phyloP scores from a whole-genome alignment of 495 filamentous ascomycete species.

The Pseudoneurospora amorphoporcata region DNA sequence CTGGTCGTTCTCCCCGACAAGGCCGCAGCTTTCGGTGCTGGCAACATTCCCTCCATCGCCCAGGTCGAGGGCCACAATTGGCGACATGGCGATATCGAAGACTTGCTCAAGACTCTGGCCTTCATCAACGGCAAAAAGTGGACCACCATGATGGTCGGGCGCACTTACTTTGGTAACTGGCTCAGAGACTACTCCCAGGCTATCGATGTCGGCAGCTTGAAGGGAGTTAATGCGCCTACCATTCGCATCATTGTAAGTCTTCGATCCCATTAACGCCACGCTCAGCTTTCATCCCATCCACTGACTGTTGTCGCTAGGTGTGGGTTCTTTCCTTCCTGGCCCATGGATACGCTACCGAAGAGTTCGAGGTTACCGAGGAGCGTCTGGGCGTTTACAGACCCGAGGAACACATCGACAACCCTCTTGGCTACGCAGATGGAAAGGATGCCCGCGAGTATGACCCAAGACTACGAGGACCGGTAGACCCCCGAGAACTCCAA shows the following conservation, averaged over 20 bases:
- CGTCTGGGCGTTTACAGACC: conserved; percentile 86
- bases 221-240: conserved; percentile 77
- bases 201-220: conserved; percentile 84
- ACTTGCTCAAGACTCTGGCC: conserved; percentile 80
- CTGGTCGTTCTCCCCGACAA: conserved; percentile 55
- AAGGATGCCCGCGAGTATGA: conserved; percentile 78
- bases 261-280: conserved; percentile 11
- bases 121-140: conserved; percentile 90
- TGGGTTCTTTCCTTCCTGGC: conserved; percentile 89
- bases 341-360: conserved; percentile 92
- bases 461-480: conserved; percentile 66
- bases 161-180: conserved; percentile 89
- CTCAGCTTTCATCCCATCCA: background rate
- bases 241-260: conserved; percentile 62
- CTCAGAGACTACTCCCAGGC: conserved; percentile 75
- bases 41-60: conserved; percentile 90
- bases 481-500: conserved; percentile 64
- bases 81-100: conserved; percentile 92
- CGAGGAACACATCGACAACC: conserved; percentile 92
- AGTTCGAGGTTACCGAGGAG: conserved; percentile 93
- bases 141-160: conserved; percentile 79
- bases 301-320: conserved; percentile 18
- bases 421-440: conserved; percentile 84
- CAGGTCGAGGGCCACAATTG: conserved; percentile 91
- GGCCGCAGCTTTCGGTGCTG: conserved; percentile 78